A percentile compares a stretch with the other conserved stretches of the same genome.
Evolutionary conservation across 805 yeast species (phyloP).

Genomic region (Saturnispora quitensis): DNA sequence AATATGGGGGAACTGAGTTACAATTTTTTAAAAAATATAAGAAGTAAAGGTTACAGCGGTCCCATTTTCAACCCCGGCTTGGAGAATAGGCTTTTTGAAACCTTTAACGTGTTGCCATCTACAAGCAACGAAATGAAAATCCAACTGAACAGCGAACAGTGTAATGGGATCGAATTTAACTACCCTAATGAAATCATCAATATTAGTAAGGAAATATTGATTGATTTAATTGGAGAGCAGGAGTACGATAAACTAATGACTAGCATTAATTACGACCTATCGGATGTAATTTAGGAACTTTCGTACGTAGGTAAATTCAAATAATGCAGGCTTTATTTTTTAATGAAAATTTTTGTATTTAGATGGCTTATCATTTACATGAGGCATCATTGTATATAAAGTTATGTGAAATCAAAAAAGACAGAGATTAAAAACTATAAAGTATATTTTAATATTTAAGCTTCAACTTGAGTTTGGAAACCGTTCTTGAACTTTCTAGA

Average conservation of each 20-base stretch:
- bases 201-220: conserved; percentile 61
- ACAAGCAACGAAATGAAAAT: conserved; percentile 22
- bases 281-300: conserved; percentile 9
- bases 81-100: conserved; percentile 28
- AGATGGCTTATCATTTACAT: neutral
- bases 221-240: conserved; percentile 58
- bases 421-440: neutral
- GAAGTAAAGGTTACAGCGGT: conserved; percentile 16
- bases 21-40: conserved; percentile 18
- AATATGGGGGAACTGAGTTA: conserved; percentile 21
- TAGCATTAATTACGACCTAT: conserved; percentile 44
- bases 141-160: conserved; percentile 23
- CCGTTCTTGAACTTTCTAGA: conserved; percentile 98
- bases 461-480: conserved; percentile 62
- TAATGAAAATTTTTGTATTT: neutral
- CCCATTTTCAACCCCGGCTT: conserved; percentile 18
- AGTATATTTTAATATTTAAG: conserved; percentile 3
- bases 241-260: conserved; percentile 69
- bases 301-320: no score
- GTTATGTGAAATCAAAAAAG: neutral
- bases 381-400: neutral
- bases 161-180: conserved; percentile 55
- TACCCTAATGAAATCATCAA: conserved; percentile 57
- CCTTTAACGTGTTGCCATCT: conserved; percentile 21
- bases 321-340: no score